Conservation (phyloP, 75 land plant species). For the Cryptomeria japonica region DNA sequence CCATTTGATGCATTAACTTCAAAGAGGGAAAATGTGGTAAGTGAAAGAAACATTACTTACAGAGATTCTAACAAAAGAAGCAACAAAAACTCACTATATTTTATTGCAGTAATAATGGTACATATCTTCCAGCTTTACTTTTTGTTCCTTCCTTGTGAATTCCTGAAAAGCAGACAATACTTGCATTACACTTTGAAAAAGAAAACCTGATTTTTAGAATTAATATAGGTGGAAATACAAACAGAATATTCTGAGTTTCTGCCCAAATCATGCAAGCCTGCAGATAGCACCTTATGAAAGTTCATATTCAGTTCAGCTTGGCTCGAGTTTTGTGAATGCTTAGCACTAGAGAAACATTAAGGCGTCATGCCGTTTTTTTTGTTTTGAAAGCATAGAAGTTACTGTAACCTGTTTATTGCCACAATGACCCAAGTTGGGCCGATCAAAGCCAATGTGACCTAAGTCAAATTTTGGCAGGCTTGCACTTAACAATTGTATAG, state of each 20-base stretch:
- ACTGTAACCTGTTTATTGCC: neutral
- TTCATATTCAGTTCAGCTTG: neutral
- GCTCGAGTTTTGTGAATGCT: neutral
- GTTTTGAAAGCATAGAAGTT: neutral
- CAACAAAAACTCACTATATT: neutral
- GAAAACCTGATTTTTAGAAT: neutral
- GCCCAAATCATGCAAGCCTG: neutral
- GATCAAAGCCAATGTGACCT: neutral
- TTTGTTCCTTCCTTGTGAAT: neutral
- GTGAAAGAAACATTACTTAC: neutral
- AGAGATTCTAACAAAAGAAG: neutral
- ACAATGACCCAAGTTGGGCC: neutral
- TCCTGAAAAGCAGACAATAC: slow-evolving; percentile 4
- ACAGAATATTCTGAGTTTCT: neutral
- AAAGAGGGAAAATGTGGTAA: neutral
- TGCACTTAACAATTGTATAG: neutral
- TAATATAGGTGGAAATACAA: neutral
- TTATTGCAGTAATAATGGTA: neutral
- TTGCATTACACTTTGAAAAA: neutral
- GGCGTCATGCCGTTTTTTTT: neutral
- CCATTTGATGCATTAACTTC: neutral
- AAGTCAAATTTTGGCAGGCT: neutral
- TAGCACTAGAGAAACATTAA: neutral
- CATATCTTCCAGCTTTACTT: slow-evolving; percentile 5
- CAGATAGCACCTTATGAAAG: neutral